phyloP scores from a whole-genome alignment of 176 grass and related monocot species.

The Cenchrus purpureus region DNA sequence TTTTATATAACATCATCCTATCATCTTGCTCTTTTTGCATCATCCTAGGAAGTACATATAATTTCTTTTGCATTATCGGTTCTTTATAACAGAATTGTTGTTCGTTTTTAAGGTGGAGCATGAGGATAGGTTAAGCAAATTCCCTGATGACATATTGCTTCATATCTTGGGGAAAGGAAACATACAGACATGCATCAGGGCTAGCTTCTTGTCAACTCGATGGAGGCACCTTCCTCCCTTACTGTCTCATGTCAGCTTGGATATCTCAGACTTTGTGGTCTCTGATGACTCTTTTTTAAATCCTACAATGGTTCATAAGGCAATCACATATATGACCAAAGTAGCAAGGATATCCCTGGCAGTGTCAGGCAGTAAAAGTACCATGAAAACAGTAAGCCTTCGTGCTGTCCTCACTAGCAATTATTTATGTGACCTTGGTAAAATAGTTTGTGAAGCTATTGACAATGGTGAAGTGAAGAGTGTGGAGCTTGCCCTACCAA shows the following conservation, averaged over 20 bases:
- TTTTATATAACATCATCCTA: too few relatives aligned
- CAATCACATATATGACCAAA: background rate
- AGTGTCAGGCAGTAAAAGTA: background rate
- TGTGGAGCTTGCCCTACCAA: background rate
- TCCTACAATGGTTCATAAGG: background rate
- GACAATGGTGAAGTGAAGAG: background rate
- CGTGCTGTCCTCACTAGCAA: background rate
- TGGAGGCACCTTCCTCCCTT: background rate
- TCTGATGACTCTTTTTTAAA: too few relatives aligned
- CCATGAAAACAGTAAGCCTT: background rate
- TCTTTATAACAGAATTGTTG: too few relatives aligned
- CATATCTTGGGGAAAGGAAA: background rate
- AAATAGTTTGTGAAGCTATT: background rate
- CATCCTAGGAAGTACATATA: too few relatives aligned
- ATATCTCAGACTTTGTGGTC: background rate
- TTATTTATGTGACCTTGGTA: background rate
- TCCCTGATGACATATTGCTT: background rate
- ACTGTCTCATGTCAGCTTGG: background rate
- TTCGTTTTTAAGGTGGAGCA: background rate
- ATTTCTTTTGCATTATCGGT: too few relatives aligned
- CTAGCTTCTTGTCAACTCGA: constrained; percentile 2
- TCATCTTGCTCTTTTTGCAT: too few relatives aligned
- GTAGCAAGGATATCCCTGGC: background rate
- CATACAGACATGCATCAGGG: background rate
- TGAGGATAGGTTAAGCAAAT: background rate